A percentile compares a stretch with the other conserved stretches of the same genome.
These are phyloP conservation scores for Acacia melanoxylon DNA, from an alignment of 306 rosid species.

Conservation along the genomic window DNA sequence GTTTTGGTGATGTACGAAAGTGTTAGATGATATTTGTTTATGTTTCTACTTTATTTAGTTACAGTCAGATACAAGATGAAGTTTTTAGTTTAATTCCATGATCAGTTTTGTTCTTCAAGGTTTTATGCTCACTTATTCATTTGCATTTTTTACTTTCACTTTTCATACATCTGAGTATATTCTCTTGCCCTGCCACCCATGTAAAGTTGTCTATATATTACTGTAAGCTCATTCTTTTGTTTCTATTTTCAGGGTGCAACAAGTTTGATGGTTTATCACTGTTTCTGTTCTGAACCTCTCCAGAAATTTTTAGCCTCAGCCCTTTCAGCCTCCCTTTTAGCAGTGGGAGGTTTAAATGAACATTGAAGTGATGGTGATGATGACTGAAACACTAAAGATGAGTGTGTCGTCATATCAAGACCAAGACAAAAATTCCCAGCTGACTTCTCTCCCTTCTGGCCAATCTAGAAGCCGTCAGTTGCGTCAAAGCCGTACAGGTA, in stretches of 20 bases:
- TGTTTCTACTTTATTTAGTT: background rate
- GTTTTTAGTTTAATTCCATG: slow-evolving; percentile 9
- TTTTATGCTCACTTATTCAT: background rate
- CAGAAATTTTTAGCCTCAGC: slow-evolving; percentile 8
- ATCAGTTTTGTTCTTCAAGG: background rate
- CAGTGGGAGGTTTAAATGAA: slow-evolving; percentile 39
- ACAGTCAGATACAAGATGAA: background rate
- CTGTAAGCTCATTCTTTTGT: slow-evolving; percentile 27
- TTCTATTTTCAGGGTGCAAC: slow-evolving; percentile 32
- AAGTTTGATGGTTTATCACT: slow-evolving; percentile 22
- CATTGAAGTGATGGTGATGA: slow-evolving; percentile 45
- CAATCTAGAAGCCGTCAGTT: slow-evolving; percentile 41
- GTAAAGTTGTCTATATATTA: background rate
- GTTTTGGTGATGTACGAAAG: background rate
- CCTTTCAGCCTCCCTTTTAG: slow-evolving; percentile 22
- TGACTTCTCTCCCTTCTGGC: slow-evolving; percentile 34
- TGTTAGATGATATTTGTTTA: background rate
- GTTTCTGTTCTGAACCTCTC: slow-evolving; percentile 20
- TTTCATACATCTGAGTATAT: background rate
- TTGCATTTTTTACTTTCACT: background rate
- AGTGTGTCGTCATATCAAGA: slow-evolving; percentile 39
- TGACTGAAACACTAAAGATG: slow-evolving; percentile 45
- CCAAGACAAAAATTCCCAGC: slow-evolving; percentile 35
- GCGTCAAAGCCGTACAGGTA: slow-evolving; percentile 48
- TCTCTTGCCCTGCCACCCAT: background rate